These are phyloP conservation scores for Fusarium sacchari DNA, from an alignment of 2,329 filamentous ascomycete genomes.

Conservation along the genomic window DNA sequence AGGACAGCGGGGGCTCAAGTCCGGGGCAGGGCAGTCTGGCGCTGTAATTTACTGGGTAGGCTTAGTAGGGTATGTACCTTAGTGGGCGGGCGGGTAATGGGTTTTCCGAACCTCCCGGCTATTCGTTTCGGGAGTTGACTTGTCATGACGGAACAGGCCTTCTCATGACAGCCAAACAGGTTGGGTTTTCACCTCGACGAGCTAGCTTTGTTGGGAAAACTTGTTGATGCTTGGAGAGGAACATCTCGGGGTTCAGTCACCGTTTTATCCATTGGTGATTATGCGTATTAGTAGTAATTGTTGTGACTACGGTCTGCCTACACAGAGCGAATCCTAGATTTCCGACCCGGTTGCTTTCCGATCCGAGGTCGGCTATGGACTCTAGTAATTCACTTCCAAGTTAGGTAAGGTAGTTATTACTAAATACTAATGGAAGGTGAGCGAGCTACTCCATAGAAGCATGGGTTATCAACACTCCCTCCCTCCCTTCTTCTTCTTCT, in stretches of 20 bases:
- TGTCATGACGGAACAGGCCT: slow-evolving; percentile 28
- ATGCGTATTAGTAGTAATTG: slow-evolving; percentile 30
- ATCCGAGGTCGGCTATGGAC: slow-evolving; percentile 27
- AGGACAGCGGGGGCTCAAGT: slow-evolving; percentile 38
- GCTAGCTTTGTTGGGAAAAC: slow-evolving; percentile 13
- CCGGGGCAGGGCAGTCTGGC: slow-evolving; percentile 20
- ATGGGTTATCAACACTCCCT: neutral
- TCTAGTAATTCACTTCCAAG: neutral
- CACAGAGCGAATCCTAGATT: neutral
- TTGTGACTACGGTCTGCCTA: too few relatives aligned
- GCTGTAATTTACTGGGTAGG: slow-evolving; percentile 19
- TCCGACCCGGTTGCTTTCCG: slow-evolving; percentile 24
- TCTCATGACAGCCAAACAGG: slow-evolving; percentile 14
- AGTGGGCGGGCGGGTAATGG: slow-evolving; percentile 41
- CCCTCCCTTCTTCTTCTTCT: neutral
- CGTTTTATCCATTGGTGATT: slow-evolving; percentile 19
- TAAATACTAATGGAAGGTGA: neutral
- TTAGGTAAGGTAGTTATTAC: too few relatives aligned
- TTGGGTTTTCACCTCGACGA: neutral
- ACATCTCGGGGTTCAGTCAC: slow-evolving; percentile 30
- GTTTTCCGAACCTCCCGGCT: slow-evolving; percentile 42
- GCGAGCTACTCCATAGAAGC: neutral
- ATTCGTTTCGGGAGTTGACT: slow-evolving; percentile 42
- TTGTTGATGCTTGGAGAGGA: neutral
- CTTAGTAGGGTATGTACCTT: too few relatives aligned